A percentile compares a stretch with the other conserved stretches of the same genome.
Evolutionary conservation across 345 rosid genomes (phyloP).

Genomic region (Excoecaria cochinchinensis): DNA sequence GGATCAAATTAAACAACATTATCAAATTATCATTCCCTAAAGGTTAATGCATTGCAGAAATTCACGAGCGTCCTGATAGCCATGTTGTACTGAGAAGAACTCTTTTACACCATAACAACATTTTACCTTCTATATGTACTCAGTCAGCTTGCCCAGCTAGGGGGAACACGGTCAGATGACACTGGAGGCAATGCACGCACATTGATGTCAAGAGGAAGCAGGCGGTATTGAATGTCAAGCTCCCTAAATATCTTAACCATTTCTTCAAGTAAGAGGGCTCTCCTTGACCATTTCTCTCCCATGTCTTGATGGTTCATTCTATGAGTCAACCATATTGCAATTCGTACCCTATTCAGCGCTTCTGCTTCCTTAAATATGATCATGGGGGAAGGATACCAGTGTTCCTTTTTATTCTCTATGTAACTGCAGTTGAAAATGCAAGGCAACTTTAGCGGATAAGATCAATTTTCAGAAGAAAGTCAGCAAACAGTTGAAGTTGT

Average conservation of each 20-base stretch:
- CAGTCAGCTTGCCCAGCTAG: slow-evolving; percentile 15
- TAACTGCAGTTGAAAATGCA: slow-evolving; percentile 17
- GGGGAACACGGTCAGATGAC: slow-evolving; percentile 23
- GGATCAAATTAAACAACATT: background rate
- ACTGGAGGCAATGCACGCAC: slow-evolving; percentile 26
- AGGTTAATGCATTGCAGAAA: background rate
- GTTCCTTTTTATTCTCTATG: slow-evolving; percentile 28
- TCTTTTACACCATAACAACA: background rate
- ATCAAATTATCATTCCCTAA: background rate
- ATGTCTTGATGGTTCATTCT: slow-evolving; percentile 39
- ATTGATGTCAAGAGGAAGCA: slow-evolving; percentile 33
- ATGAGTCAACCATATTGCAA: slow-evolving; percentile 27
- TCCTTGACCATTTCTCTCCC: slow-evolving; percentile 32
- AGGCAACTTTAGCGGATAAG: background rate
- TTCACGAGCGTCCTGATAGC: background rate
- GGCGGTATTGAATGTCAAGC: slow-evolving; percentile 29
- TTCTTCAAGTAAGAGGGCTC: slow-evolving; percentile 35
- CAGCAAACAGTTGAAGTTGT: background rate
- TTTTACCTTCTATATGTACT: background rate
- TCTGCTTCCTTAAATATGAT: slow-evolving; percentile 27
- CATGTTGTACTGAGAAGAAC: too few species aligned
- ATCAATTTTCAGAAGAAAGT: background rate
- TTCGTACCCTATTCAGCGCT: slow-evolving; percentile 22
- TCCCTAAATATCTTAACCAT: slow-evolving; percentile 30
- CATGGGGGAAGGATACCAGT: slow-evolving; percentile 35